phyloP scores from a whole-genome alignment of 306 rosid species.

The Astragalus membranaceus region DNA sequence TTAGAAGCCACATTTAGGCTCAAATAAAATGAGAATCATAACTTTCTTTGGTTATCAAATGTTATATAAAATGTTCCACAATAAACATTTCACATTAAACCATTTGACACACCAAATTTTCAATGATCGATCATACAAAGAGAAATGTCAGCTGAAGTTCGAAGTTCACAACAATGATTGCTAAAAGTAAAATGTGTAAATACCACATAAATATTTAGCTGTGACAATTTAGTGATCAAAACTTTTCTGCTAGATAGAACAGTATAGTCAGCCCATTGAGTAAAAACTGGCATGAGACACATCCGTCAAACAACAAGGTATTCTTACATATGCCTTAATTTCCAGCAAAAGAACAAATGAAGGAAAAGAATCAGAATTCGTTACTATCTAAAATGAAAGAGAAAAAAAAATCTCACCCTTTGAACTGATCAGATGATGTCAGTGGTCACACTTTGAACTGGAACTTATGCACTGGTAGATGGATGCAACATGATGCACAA shows the following conservation, averaged over 20 bases:
- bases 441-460: background rate
- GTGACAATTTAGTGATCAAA: constrained; percentile 15
- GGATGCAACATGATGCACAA: background rate
- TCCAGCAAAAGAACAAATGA: constrained; percentile 10
- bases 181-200: background rate
- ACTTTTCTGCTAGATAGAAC: background rate
- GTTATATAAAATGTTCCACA: background rate
- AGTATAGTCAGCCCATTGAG: constrained; percentile 19
- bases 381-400: background rate
- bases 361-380: background rate
- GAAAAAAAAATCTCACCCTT: constrained; percentile 1
- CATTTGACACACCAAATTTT: background rate
- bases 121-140: background rate
- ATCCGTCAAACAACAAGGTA: background rate
- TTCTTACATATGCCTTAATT: constrained; percentile 18
- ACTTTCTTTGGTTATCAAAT: background rate
- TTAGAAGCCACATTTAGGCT: background rate
- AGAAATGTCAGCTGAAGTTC: background rate
- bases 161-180: background rate
- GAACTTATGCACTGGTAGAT: background rate
- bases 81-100: background rate
- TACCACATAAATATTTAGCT: constrained; percentile 1
- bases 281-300: constrained; percentile 13
- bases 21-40: too few species aligned
- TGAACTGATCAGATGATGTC: constrained; percentile 9